Percentiles rank a stretch among this genome's conserved stretches.
phyloP scores from a whole-genome alignment of 176 grass and related monocot species.

The Pontederia crassipes region DNA sequence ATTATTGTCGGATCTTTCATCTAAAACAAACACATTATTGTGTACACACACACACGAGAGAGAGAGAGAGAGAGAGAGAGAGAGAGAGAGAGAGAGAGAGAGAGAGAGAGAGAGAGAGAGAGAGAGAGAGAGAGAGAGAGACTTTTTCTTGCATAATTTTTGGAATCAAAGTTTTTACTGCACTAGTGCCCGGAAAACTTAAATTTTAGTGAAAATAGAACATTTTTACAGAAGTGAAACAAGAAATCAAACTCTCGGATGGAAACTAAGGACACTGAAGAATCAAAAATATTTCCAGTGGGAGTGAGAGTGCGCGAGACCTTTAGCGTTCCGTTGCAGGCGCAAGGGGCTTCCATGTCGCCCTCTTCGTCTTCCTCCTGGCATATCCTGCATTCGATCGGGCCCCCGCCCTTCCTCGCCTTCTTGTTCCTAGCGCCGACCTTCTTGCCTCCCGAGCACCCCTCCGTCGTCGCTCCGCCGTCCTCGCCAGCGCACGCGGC shows the following conservation, averaged over 20 bases:
- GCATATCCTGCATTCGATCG: conserved; percentile 84
- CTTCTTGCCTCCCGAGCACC: conserved; percentile 17
- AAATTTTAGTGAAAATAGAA: no score
- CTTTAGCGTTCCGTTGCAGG: conserved; percentile 88
- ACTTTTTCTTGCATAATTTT: background rate
- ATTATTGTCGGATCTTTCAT: background rate
- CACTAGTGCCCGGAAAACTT: background rate
- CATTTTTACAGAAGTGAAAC: no score
- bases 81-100: conserved; percentile 9
- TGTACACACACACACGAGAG: background rate
- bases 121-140: background rate
- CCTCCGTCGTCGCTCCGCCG: conserved; percentile 22
- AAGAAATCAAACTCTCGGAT: background rate
- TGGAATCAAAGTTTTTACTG: background rate
- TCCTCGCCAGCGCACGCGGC: conserved; percentile 17
- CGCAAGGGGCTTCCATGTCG: conserved; percentile 90
- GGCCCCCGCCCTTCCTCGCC: conserved; percentile 22
- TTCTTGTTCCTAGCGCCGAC: conserved; percentile 9
- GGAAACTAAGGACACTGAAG: no score
- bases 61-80: background rate
- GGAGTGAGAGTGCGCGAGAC: conserved; percentile 9
- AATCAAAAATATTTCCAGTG: background rate
- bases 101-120: background rate
- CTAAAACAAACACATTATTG: background rate
- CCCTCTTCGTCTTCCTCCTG: conserved; percentile 84